These are phyloP conservation scores for Dendrobium catenatum DNA, from an alignment of 106 monocot genomes.

Conservation along the genomic window DNA sequence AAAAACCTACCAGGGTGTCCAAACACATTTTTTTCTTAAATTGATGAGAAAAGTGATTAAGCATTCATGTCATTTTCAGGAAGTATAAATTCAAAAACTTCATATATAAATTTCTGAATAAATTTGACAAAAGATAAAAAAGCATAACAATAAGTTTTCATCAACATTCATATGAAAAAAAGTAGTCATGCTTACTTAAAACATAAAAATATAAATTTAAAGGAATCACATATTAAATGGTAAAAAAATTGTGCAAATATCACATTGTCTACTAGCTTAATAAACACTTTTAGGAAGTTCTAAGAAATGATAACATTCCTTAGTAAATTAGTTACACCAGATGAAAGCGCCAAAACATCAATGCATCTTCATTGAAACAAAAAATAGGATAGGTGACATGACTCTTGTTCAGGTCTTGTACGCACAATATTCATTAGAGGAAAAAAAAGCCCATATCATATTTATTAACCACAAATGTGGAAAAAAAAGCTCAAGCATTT, in stretches of 20 bases:
- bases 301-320: neutral
- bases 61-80: neutral
- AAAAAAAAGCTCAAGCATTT: too few relatives aligned
- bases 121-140: neutral
- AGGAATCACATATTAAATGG: neutral
- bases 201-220: neutral
- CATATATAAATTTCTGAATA: neutral
- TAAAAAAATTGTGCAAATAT: too few relatives aligned
- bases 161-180: neutral
- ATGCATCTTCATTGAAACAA: neutral
- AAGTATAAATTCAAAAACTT: neutral
- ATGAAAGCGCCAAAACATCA: neutral
- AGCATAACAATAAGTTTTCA: neutral
- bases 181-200: neutral
- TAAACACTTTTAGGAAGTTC: neutral
- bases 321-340: neutral
- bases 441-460: neutral
- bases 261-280: neutral
- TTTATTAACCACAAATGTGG: neutral
- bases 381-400: neutral
- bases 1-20: slow-evolving; percentile 51
- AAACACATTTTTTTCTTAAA: neutral
- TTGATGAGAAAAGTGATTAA: neutral
- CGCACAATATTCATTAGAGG: too few relatives aligned
- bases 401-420: too few relatives aligned